A percentile compares a stretch with the other conserved stretches of the same genome.
These are phyloP conservation scores for Eutreptiella sp. DNA, from an alignment of 208 protist species.

Conservation along the genomic window DNA sequence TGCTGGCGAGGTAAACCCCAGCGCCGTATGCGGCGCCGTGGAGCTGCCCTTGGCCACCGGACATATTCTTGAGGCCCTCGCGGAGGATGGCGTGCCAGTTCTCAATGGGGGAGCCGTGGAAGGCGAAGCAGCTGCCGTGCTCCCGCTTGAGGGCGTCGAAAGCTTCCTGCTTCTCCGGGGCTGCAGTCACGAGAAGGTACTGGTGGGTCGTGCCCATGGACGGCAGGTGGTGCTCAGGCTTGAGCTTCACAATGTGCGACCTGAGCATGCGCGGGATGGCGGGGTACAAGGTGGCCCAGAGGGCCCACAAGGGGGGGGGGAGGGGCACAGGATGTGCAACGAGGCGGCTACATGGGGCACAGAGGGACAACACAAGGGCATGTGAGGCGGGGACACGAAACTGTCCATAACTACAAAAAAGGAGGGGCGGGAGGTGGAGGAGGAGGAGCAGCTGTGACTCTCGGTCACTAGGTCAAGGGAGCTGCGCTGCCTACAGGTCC, in stretches of 20 bases:
- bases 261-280: no score
- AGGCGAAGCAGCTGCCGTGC: conserved; percentile 38
- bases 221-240: conserved; percentile 12
- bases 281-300: no score
- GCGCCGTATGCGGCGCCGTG: conserved; percentile 43
- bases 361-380: no score
- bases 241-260: conserved; percentile 36
- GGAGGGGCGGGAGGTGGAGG: no score
- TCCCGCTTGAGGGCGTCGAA: conserved; percentile 37
- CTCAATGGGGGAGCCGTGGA: conserved; percentile 39
- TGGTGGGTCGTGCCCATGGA: conserved; percentile 40
- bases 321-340: no score
- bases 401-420: no score
- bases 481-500: no score
- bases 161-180: conserved; percentile 37
- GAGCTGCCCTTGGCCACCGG: conserved; percentile 28
- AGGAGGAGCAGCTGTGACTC: no score
- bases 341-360: no score
- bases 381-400: no score
- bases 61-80: conserved; percentile 36
- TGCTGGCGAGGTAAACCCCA: conserved; percentile 39
- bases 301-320: no score
- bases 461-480: no score
- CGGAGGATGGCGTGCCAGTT: conserved; percentile 48
- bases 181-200: conserved; percentile 32